These are phyloP conservation scores for Colletotrichum eleusines DNA, from an alignment of 2,329 filamentous ascomycete species.

Conservation along the genomic window DNA sequence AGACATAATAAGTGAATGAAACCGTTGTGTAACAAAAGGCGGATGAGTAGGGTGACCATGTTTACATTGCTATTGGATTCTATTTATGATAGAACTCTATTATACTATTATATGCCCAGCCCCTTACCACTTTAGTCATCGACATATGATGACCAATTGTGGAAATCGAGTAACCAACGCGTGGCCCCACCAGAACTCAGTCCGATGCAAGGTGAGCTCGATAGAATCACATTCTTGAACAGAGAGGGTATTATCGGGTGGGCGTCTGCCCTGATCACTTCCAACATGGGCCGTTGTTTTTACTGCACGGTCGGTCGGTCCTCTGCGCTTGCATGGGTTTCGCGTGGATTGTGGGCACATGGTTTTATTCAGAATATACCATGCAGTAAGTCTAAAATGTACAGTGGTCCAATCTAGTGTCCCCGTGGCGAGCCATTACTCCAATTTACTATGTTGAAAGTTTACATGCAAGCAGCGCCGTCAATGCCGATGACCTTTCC, in stretches of 20 bases:
- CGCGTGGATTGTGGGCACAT: neutral
- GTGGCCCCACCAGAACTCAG: neutral
- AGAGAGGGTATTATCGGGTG: neutral
- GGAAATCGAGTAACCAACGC: too few relatives aligned
- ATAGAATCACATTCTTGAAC: neutral
- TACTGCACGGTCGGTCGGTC: too few relatives aligned
- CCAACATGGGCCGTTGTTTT: too few relatives aligned
- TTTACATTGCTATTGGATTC: neutral
- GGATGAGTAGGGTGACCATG: neutral
- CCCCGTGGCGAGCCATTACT: slow-evolving; percentile 5
- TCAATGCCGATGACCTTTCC: slow-evolving; percentile 52
- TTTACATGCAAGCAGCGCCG: slow-evolving; percentile 44
- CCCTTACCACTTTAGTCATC: neutral
- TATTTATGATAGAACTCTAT: neutral
- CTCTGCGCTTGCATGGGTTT: neutral
- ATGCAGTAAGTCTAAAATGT: slow-evolving; percentile 32
- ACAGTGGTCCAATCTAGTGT: slow-evolving; percentile 34
- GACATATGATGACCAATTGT: neutral
- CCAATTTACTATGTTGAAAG: slow-evolving; percentile 1
- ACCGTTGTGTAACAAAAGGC: neutral
- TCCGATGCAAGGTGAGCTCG: neutral
- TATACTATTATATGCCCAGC: neutral
- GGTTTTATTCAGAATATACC: slow-evolving; percentile 30
- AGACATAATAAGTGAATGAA: neutral
- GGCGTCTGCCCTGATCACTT: too few relatives aligned